A percentile compares a stretch with the other conserved stretches of the same genome.
These are phyloP conservation scores for Conoideocrella luteorostrata DNA, from an alignment of 2,329 filamentous ascomycete genomes.

Conservation along the genomic window DNA sequence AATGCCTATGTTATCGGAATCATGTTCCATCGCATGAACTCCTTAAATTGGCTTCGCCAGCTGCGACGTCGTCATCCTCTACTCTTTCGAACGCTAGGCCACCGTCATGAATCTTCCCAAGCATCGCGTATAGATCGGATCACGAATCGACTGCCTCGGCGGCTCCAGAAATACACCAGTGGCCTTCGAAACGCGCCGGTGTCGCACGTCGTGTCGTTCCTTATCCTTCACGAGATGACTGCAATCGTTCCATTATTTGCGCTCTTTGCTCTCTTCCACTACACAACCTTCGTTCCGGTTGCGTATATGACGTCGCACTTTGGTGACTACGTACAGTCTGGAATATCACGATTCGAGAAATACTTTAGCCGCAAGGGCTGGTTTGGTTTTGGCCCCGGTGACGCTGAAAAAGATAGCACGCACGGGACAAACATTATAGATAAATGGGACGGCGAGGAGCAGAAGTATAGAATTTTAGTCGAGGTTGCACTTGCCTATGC, in stretches of 20 bases:
- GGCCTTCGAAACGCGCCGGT: constrained; percentile 70
- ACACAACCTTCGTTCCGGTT: constrained; percentile 64
- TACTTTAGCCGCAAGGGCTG: constrained; percentile 77
- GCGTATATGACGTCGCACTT: constrained; percentile 43
- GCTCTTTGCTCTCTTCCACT: constrained; percentile 74
- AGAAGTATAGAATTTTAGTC: constrained; percentile 50
- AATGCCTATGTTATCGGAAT: neutral
- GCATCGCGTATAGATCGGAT: constrained; percentile 36
- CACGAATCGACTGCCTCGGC: constrained; percentile 52
- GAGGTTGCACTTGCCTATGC: constrained; percentile 85
- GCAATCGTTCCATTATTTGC: constrained; percentile 74
- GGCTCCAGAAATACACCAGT: constrained; percentile 61
- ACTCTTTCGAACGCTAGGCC: constrained; percentile 6
- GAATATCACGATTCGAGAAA: constrained; percentile 65
- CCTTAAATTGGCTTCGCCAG: constrained; percentile 16
- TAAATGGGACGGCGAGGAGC: constrained; percentile 32
- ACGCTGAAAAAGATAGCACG: constrained; percentile 12
- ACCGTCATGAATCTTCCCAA: constrained; percentile 22
- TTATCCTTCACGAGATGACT: constrained; percentile 87
- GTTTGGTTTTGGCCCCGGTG: constrained; percentile 55
- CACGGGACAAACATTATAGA: constrained; percentile 22
- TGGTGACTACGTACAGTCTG: constrained; percentile 48
- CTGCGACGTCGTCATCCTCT: constrained; percentile 11
- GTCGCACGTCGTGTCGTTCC: constrained; percentile 77
- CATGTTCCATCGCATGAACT: constrained; percentile 20